Conservation (phyloP, 768 basidiomycete genomes). For the Suillus spraguei region DNA sequence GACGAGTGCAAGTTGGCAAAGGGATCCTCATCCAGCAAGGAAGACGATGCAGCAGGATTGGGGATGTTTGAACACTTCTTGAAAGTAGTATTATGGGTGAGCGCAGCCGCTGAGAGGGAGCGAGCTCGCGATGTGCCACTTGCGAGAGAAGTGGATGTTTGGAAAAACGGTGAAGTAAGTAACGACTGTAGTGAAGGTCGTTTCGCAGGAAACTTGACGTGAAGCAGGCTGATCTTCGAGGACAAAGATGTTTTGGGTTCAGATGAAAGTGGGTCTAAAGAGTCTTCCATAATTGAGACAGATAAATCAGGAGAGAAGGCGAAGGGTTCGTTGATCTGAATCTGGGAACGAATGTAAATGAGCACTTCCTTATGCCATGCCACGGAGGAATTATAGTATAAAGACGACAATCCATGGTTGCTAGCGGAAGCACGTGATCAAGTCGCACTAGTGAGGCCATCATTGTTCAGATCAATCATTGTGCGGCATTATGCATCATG, state of each 20-base stretch:
- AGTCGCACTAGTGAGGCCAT: not conserved
- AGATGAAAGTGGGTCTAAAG: not conserved
- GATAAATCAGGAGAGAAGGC: conserved; percentile 10
- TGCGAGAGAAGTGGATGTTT: conserved; percentile 39
- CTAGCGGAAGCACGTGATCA: conserved; percentile 16
- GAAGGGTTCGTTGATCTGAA: conserved; percentile 10
- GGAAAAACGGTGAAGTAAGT: conserved; percentile 41
- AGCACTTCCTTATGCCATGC: conserved; percentile 10
- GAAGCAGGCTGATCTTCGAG: conserved; percentile 13
- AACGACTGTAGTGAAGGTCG: conserved; percentile 57
- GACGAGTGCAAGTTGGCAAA: conserved; percentile 60
- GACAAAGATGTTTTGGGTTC: conserved; percentile 7
- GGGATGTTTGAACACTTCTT: conserved; percentile 10
- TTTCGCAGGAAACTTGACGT: conserved; percentile 46
- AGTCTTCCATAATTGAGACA: conserved; percentile 13
- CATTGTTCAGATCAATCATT: not conserved
- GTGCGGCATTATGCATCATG: not conserved
- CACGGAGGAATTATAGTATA: conserved; percentile 11
- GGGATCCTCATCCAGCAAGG: conserved; percentile 69
- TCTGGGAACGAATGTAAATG: conserved; percentile 13
- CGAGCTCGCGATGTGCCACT: conserved; percentile 22
- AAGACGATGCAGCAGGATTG: conserved; percentile 12
- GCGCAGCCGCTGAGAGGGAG: conserved; percentile 18
- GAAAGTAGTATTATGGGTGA: not conserved
- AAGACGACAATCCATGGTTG: conserved; percentile 6